These are phyloP conservation scores for Phoma sp. DNA, from an alignment of 2,329 filamentous ascomycete genomes.

Conservation along the genomic window DNA sequence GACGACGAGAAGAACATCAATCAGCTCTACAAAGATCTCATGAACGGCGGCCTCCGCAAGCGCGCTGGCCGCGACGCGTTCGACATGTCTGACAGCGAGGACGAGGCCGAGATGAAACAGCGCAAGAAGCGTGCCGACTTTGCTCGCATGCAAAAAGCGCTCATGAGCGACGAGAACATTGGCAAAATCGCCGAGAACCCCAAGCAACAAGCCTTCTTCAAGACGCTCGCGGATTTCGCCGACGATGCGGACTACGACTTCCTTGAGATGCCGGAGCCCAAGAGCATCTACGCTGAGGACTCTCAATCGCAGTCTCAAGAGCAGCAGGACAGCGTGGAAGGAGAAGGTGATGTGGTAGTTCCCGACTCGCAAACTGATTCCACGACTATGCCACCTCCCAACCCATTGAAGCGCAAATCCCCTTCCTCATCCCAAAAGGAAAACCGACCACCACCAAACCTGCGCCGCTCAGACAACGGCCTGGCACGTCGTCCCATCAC, in stretches of 20 bases:
- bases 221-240: conserved; percentile 84
- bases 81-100: conserved; percentile 89
- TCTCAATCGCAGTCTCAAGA: conserved; percentile 34
- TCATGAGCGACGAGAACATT: conserved; percentile 87
- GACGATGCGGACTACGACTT: conserved; percentile 78
- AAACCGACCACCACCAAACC: conserved; percentile 62
- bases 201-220: conserved; percentile 88
- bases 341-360: conserved; percentile 35
- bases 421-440: conserved; percentile 53
- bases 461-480: conserved; percentile 65
- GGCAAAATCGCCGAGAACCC: conserved; percentile 89
- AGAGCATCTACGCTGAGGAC: conserved; percentile 33
- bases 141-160: conserved; percentile 86
- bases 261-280: conserved; percentile 61
- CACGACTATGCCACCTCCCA: conserved; percentile 20
- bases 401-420: conserved; percentile 51
- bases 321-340: not conserved
- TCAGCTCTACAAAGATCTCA: conserved; percentile 92
- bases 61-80: conserved; percentile 71
- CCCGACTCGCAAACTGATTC: conserved; percentile 36
- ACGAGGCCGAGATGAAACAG: conserved; percentile 78
- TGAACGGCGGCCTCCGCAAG: conserved; percentile 83
- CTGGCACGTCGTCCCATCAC: conserved; percentile 72
- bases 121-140: conserved; percentile 88
- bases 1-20: conserved; percentile 87